Evolutionary conservation across 2,329 filamentous ascomycete genomes (phyloP).

Genomic region (Aureobasidium musti): DNA sequence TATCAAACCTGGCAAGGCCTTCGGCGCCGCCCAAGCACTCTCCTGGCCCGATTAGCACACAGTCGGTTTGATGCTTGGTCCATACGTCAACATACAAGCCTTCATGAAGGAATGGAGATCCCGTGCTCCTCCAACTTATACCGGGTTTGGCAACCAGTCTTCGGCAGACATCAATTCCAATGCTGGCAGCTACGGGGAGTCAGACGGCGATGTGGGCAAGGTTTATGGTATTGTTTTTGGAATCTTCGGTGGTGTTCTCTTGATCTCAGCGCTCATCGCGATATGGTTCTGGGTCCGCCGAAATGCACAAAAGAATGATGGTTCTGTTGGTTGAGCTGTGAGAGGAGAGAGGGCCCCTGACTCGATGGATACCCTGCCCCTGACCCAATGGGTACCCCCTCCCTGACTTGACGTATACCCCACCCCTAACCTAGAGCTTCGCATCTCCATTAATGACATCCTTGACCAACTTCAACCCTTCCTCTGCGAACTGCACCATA

Average conservation of each 20-base stretch:
- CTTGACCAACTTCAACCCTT: slow-evolving; percentile 57
- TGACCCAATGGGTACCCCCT: too few species aligned
- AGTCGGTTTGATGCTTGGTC: not conserved
- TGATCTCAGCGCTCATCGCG: too few species aligned
- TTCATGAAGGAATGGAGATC: not conserved
- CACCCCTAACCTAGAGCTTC: too few species aligned
- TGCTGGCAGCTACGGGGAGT: too few species aligned
- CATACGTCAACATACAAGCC: not conserved
- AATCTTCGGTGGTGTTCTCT: not conserved
- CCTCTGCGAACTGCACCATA: slow-evolving; percentile 64
- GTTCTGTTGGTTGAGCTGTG: too few species aligned
- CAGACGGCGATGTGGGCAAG: not conserved
- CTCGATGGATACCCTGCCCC: too few species aligned
- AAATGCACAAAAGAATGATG: too few species aligned
- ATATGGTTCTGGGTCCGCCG: not conserved
- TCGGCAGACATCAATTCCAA: not conserved
- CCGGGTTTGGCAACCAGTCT: not conserved
- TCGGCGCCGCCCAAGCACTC: not conserved
- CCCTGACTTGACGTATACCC: too few species aligned
- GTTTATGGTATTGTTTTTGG: not conserved
- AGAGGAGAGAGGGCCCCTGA: too few species aligned
- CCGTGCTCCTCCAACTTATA: not conserved
- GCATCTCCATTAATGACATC: slow-evolving; percentile 56
- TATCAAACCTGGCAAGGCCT: not conserved
- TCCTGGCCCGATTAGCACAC: not conserved